Conservation (phyloP, 768 basidiomycete species). For the Russula griseocarnosa region DNA sequence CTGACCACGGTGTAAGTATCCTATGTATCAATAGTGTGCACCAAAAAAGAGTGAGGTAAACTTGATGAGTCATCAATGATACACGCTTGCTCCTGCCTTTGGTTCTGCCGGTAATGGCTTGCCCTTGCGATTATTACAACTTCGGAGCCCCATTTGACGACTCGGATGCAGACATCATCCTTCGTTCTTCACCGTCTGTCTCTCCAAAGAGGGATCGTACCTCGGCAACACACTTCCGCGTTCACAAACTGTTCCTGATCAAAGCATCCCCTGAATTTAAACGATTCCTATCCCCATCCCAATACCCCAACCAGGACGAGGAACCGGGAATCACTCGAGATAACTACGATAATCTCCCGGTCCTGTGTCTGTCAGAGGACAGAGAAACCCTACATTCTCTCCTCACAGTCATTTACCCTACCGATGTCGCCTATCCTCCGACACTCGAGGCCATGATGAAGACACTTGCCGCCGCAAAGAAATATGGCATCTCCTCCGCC, state of each 20-base stretch:
- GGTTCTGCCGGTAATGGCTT: too few species aligned
- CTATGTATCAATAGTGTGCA: too few species aligned
- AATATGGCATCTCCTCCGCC: constrained; percentile 5
- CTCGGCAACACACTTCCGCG: constrained; percentile 7
- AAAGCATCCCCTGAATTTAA: constrained; percentile 18
- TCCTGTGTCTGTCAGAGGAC: constrained; percentile 9
- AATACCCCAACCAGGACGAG: not conserved
- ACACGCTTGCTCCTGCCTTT: too few species aligned
- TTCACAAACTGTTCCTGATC: constrained; percentile 14
- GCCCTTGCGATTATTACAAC: constrained; percentile 24
- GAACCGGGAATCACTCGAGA: constrained; percentile 2
- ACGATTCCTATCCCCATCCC: not conserved
- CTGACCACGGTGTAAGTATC: too few species aligned
- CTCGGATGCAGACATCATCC: constrained; percentile 36
- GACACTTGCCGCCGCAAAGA: constrained; percentile 8
- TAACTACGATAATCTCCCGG: not conserved
- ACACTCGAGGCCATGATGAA: constrained; percentile 14
- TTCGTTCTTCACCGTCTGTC: not conserved
- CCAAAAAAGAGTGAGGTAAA: too few species aligned
- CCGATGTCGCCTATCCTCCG: constrained; percentile 9
- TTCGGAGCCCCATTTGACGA: constrained; percentile 46
- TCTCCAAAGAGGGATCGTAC: not conserved
- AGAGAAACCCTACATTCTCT: constrained; percentile 19
- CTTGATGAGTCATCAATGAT: too few species aligned
- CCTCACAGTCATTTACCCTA: constrained; percentile 19